Evolutionary conservation across 2,329 filamentous ascomycete genomes (phyloP), one percentile per base, ranked within the genome.

Genomic region (Colletotrichum tofieldiae): DNA sequence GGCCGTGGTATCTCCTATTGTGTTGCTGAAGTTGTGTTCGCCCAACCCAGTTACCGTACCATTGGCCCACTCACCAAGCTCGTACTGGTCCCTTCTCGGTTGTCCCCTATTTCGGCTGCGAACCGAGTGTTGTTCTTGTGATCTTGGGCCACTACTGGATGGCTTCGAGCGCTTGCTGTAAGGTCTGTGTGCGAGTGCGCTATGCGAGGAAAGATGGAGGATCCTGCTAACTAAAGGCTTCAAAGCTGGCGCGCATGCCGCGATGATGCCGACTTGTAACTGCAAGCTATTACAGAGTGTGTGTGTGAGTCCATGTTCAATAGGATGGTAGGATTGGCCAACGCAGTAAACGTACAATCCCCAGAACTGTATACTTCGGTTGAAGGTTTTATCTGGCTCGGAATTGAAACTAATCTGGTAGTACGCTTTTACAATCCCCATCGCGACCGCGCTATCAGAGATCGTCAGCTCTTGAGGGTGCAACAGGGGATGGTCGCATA

Each of bases 341-440:
- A n/a, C 41, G 26, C 12, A 20, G 59, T 51, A 45, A 18, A 77
- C 79, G 75, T 76, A 81, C 80, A 80, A 80, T 54, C 78, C 80
- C 77, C 77, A 82, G 49, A 81, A 79, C 14, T 76, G 75, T 23
- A 81, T 71, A 52, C 74, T 73, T 47, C 77, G 72, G 65, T 76
- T 72, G 47, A 79, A 83, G 32, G 80, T 84, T 63, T 76, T 77
- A 63, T 84, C 79, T 1, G 43, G 43, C 1, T 70, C 67, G 67
- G 26, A 78, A 67, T 16, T 75, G 75, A 16, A 78, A 72, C 55
- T 79, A 79, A 83, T 79, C 52, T 82, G 81, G 70, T 79, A 78
- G 20, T 81, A 73, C 14, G 78, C 79, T 74, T 84, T 86, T 32
- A 83, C 76, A 37, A 83, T 78, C 23, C 83, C 83, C 65, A 84